These are phyloP conservation scores for Skeletonema costatum DNA, from an alignment of 108 stramenopile genomes.

Conservation along the genomic window DNA sequence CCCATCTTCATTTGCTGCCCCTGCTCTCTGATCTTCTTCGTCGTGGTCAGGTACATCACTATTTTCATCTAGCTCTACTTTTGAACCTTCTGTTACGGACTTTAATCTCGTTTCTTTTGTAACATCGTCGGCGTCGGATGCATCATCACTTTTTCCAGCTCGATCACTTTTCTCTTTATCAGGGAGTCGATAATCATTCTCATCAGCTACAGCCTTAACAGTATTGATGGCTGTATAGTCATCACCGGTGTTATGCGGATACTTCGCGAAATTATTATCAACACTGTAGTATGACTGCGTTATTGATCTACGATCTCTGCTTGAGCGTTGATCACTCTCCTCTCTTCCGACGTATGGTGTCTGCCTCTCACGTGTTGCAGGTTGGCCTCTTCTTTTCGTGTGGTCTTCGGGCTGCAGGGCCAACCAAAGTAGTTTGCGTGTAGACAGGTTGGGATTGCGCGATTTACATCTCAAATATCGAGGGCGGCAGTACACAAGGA, in stretches of 20 bases:
- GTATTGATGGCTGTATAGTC: background rate
- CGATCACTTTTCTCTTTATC: background rate
- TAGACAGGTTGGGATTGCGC: constrained; percentile 16
- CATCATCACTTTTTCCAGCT: too few species aligned
- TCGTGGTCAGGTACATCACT: background rate
- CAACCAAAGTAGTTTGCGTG: constrained; percentile 11
- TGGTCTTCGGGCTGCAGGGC: constrained; percentile 29
- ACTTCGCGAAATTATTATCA: background rate
- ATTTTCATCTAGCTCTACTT: background rate
- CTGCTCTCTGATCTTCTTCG: background rate
- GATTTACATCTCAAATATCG: constrained; percentile 41
- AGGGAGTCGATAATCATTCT: background rate
- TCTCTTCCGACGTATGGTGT: background rate
- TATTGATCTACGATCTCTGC: background rate
- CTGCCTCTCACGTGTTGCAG: background rate
- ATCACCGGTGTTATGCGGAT: background rate
- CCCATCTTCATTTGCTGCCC: too few species aligned
- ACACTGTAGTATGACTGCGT: constrained; percentile 1
- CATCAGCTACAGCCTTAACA: constrained; percentile 2
- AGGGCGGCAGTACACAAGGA: constrained; percentile 49
- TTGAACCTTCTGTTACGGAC: background rate
- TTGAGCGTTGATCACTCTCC: background rate
- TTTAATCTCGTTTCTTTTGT: too few species aligned
- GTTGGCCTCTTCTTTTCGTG: constrained; percentile 16
- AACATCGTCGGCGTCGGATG: too few species aligned